Conservation (phyloP, 176 grass and related monocot species). For the Eleusine coracana region DNA sequence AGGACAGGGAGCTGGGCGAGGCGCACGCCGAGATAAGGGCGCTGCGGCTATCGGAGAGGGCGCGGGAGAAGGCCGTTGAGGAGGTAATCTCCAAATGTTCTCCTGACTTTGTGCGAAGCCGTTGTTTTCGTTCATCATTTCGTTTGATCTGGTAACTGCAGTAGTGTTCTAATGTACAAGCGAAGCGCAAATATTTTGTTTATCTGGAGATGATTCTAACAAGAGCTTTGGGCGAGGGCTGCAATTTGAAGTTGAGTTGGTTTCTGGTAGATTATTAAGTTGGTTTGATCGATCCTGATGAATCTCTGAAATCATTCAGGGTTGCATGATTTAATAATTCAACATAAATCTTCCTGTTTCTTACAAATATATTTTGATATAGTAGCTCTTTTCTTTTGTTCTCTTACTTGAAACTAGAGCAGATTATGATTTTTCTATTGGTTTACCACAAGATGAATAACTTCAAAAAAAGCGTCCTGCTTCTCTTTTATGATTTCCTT, state of each 20-base stretch:
- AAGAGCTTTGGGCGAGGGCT: neutral
- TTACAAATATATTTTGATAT: constrained; percentile 9
- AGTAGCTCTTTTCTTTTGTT: neutral
- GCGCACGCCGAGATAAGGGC: constrained; percentile 87
- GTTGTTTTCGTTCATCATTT: constrained; percentile 6
- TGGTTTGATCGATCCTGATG: constrained; percentile 1
- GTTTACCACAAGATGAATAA: neutral
- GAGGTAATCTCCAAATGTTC: constrained; percentile 57
- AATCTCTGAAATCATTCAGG: neutral
- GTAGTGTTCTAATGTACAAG: constrained; percentile 8
- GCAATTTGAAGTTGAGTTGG: neutral
- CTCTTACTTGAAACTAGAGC: neutral
- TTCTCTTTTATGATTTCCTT: constrained; percentile 16
- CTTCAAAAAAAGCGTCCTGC: neutral
- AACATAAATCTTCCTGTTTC: neutral
- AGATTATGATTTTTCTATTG: neutral
- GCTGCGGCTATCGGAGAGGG: constrained; percentile 84
- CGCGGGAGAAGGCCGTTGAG: constrained; percentile 88
- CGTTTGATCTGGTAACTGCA: neutral
- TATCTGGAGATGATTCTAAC: neutral
- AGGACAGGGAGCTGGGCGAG: constrained; percentile 88
- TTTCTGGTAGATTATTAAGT: neutral
- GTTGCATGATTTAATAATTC: neutral
- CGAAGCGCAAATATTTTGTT: neutral
- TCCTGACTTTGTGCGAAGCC: neutral